Percentiles rank a stretch among this genome's conserved stretches.
phyloP scores from a whole-genome alignment of 139 green algal genomes.

The Chlamydomonas eustigma region DNA sequence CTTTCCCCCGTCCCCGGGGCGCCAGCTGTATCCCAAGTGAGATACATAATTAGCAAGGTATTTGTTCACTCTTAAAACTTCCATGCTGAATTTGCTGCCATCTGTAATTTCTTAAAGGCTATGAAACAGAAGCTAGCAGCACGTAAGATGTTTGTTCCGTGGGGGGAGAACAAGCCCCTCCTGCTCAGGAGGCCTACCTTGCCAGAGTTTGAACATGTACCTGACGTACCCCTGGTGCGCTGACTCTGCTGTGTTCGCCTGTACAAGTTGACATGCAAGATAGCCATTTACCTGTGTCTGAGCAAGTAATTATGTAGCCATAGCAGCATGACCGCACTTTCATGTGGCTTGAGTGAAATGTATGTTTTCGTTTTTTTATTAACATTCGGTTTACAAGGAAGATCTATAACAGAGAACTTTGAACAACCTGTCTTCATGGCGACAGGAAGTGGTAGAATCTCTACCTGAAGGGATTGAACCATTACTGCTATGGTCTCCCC shows the following conservation, averaged over 20 bases:
- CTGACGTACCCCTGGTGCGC: too few species aligned
- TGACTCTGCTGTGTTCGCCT: background rate
- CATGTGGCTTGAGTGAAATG: too few species aligned
- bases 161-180: constrained; percentile 61
- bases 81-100: background rate
- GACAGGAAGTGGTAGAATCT: background rate
- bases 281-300: background rate
- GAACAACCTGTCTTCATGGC: too few species aligned
- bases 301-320: too few species aligned
- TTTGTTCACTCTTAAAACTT: background rate
- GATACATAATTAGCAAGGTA: background rate
- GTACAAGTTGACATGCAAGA: background rate
- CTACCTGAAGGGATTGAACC: constrained; percentile 66
- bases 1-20: constrained; percentile 53
- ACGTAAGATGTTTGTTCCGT: constrained; percentile 73
- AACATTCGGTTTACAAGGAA: too few species aligned
- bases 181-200: constrained; percentile 2
- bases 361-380: too few species aligned
- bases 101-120: constrained; percentile 37
- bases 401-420: too few species aligned
- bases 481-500: constrained; percentile 72
- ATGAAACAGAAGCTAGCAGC: constrained; percentile 59
- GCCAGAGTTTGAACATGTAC: background rate
- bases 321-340: too few species aligned
- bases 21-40: constrained; percentile 40